phyloP scores from a whole-genome alignment of 1,284 basidiomycete genomes.

The Ceratorhiza oryzae-sativae region DNA sequence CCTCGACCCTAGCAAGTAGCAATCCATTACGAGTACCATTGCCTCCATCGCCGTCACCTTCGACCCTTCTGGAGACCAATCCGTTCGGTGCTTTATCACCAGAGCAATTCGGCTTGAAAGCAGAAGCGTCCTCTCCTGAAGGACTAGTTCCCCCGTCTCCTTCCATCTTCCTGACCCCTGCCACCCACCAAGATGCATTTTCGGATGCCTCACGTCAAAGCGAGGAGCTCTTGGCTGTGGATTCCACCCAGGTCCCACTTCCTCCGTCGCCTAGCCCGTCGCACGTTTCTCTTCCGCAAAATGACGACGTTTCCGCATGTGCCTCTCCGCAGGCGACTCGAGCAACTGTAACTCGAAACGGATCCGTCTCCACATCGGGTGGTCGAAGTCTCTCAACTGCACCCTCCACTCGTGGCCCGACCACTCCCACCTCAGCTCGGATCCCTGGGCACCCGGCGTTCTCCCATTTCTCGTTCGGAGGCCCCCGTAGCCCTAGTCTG shows the following conservation, averaged over 20 bases:
- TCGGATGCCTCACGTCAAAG: background rate
- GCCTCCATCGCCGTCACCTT: conserved; percentile 21
- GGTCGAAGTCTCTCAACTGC: conserved; percentile 31
- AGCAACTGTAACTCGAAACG: background rate
- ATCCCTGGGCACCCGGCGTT: conserved; percentile 27
- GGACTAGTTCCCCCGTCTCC: conserved; percentile 17
- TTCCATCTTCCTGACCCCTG: conserved; percentile 32
- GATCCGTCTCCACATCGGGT: conserved; percentile 23
- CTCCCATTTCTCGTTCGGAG: conserved; percentile 30
- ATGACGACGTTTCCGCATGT: background rate
- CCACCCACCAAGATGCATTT: background rate
- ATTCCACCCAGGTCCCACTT: conserved; percentile 24
- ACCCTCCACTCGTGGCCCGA: conserved; percentile 27
- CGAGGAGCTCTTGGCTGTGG: conserved; percentile 13
- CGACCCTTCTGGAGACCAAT: conserved; percentile 11
- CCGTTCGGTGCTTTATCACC: conserved; percentile 1
- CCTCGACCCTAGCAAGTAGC: conserved; percentile 12
- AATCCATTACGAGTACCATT: conserved; percentile 34
- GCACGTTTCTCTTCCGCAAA: background rate
- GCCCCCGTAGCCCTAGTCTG: conserved; percentile 25
- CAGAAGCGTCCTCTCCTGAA: background rate
- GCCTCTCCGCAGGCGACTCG: background rate
- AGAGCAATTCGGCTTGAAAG: background rate
- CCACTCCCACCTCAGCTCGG: conserved; percentile 23
- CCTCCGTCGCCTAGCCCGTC: conserved; percentile 28